Base-by-base conservation (phyloP, 208 protist genomes). In the Leishmania tarentolae region DNA sequence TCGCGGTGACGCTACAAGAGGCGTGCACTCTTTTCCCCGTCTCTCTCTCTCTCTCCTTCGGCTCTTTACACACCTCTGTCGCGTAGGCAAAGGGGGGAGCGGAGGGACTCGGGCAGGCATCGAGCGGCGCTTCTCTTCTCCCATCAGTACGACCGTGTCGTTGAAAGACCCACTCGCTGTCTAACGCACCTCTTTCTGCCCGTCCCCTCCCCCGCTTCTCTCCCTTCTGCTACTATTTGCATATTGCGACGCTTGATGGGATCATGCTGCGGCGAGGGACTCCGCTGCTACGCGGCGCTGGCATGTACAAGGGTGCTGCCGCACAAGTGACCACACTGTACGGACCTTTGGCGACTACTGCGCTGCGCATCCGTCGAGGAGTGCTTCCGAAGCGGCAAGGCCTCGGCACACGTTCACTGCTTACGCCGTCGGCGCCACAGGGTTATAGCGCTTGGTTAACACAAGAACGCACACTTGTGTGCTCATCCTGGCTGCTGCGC, bases 401-500 rank as follows among this genome's bases (percentile, higher is more conserved):
- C 3, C 17, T 76, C 19, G 40, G 72, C 31, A 44, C 50, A 19
- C 46, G 61, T 42, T 8, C 35, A 19, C 44, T 6, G 31, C 72
- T 66, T 46, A 65, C 13, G 35, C 47, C 74, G 46, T 68, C 74
- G 53, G 53, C 6, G 74, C 31, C 6, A 40, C 74, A 31, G 24
- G 74, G 47, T n/a, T 61, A 8, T 44, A 65, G 74, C 74, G 74
- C 74, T n/a, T 42, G 52, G 74, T 63, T 40, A 42, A 65, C 56
- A 21, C 74, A 77, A 46, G 47, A 73, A 24, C 74, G 82, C 44
- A 76, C 82, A 37, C 42, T 82, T 40, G 74, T 82, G 40, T 82
- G 78, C 46, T 68, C 77, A 21, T 86, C 82, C 74, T 73, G 78
- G 82, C 73, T 76, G 53, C 56, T 86, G 46, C 68, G 57, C 37